phyloP scores from a whole-genome alignment of 495 filamentous ascomycete species.

The Neurospora terricola region DNA sequence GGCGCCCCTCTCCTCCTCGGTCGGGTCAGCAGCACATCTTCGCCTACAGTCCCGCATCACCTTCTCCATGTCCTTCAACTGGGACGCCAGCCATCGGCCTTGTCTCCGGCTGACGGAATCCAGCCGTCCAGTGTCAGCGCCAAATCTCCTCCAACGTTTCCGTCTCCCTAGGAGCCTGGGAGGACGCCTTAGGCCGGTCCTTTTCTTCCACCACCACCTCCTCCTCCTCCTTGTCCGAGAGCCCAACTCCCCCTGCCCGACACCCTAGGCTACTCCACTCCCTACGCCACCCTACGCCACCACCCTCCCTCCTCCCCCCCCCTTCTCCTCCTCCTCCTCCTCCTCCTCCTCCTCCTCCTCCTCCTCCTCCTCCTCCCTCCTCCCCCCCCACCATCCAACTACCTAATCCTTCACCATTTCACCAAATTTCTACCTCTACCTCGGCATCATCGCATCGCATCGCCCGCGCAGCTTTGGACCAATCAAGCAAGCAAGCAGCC shows the following conservation, averaged over 20 bases:
- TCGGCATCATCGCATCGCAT: too few relatives aligned
- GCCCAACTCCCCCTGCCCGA: too few relatives aligned
- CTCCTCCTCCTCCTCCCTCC: too few relatives aligned
- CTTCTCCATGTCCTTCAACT: slow-evolving; percentile 51
- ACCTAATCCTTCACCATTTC: slow-evolving; percentile 50
- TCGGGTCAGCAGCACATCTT: slow-evolving; percentile 49
- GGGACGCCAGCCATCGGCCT: slow-evolving; percentile 54
- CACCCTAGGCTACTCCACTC: too few relatives aligned
- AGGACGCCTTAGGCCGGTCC: slow-evolving; percentile 49
- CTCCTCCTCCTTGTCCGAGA: too few relatives aligned
- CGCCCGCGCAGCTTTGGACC: slow-evolving; percentile 40
- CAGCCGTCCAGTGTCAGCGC: slow-evolving; percentile 43
- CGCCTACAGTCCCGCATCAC: slow-evolving; percentile 42
- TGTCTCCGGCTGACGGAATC: slow-evolving; percentile 51
- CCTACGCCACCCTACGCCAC: slow-evolving; percentile 42
- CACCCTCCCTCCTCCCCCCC: too few relatives aligned
- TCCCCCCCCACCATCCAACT: slow-evolving; percentile 52
- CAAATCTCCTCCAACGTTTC: slow-evolving; percentile 45
- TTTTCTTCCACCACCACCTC: too few relatives aligned
- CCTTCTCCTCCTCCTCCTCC: slow-evolving; percentile 40
- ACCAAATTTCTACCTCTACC: too few relatives aligned
- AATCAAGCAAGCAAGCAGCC: too few relatives aligned
- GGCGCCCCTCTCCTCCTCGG: slow-evolving; percentile 34
- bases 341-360: slow-evolving; percentile 46
- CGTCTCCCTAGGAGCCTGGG: slow-evolving; percentile 44